These are phyloP conservation scores for Tricholoma matsutake DNA, from an alignment of 768 basidiomycete genomes.

Conservation along the genomic window DNA sequence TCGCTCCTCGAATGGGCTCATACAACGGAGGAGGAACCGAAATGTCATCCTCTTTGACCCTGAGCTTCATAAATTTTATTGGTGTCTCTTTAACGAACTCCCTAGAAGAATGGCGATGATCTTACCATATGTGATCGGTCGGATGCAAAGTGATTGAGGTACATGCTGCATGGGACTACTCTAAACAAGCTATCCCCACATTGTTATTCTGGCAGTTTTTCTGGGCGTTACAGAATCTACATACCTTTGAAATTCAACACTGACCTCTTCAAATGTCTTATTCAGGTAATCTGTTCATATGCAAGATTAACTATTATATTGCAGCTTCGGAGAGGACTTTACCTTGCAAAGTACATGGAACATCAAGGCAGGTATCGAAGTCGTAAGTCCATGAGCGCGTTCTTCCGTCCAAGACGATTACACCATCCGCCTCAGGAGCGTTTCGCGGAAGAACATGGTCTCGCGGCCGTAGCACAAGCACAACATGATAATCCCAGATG, in stretches of 20 bases:
- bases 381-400: conserved; percentile 59
- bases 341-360: conserved; percentile 55
- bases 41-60: neutral
- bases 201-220: neutral
- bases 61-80: conserved; percentile 6
- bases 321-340: conserved; percentile 11
- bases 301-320: neutral
- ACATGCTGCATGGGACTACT: conserved; percentile 50
- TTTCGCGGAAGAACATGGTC: conserved; percentile 3
- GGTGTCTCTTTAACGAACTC: neutral
- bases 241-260: conserved; percentile 44
- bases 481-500: conserved; percentile 76
- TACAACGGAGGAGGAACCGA: conserved; percentile 45
- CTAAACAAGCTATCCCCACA: conserved; percentile 50
- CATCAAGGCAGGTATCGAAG: conserved; percentile 51
- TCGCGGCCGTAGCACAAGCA: conserved; percentile 49
- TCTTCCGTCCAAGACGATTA: neutral
- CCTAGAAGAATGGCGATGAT: neutral
- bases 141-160: conserved; percentile 62
- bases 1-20: conserved; percentile 44
- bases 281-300: conserved; percentile 41
- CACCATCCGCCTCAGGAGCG: neutral
- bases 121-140: conserved; percentile 76
- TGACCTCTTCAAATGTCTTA: conserved; percentile 40
- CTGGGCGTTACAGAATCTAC: neutral